phyloP scores from a whole-genome alignment of 139 green algal genomes.

The Yamagishiella unicocca region DNA sequence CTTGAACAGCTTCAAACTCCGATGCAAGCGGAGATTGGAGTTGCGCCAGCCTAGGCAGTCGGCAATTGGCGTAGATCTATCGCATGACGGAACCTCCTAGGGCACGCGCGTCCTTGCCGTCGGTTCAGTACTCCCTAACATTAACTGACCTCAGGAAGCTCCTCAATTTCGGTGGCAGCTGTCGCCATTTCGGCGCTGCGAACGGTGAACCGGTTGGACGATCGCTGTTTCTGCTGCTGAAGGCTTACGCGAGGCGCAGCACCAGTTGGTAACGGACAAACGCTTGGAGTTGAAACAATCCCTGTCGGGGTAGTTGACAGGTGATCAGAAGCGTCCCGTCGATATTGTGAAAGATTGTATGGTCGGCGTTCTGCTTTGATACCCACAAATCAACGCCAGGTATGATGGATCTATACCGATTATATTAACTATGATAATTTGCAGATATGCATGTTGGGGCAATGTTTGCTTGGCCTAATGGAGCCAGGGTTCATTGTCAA shows the following conservation, averaged over 20 bases:
- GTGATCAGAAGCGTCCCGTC: neutral
- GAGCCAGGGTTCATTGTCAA: neutral
- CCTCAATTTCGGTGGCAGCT: conserved; percentile 17
- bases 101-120: too few relatives aligned
- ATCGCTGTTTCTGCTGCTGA: neutral
- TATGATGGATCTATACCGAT: neutral
- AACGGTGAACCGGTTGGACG: neutral
- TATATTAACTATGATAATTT: neutral
- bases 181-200: conserved; percentile 13
- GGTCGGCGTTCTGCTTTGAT: too few relatives aligned
- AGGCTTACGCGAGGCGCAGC: neutral
- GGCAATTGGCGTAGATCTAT: neutral
- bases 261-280: neutral
- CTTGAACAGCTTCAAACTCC: neutral
- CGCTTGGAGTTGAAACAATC: neutral
- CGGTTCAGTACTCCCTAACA: too few relatives aligned
- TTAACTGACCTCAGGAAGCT: conserved; percentile 30
- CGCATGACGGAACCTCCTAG: neutral
- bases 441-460: neutral
- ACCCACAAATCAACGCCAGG: too few relatives aligned
- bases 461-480: neutral
- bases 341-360: neutral
- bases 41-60: neutral
- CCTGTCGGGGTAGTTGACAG: neutral
- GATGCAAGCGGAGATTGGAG: neutral